phyloP scores from a whole-genome alignment of 2,329 filamentous ascomycete species.

The Penicillium sp. region DNA sequence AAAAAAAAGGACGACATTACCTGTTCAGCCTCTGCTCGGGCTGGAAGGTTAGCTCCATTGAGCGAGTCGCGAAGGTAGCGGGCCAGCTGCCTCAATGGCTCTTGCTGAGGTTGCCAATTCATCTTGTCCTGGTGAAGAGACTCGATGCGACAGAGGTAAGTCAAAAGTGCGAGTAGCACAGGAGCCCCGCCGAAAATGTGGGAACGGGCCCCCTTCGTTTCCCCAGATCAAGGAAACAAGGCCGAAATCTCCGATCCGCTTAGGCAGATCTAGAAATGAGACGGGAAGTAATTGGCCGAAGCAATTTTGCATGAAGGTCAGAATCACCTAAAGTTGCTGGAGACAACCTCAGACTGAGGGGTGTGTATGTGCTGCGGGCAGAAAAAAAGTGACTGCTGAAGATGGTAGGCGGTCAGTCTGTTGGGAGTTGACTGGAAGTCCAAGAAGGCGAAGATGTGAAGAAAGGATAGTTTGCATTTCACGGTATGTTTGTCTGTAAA shows the following conservation, averaged over 20 bases:
- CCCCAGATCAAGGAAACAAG: slow-evolving; percentile 15
- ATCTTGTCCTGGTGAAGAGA: slow-evolving; percentile 50
- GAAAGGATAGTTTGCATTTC: neutral
- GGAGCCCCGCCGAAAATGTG: slow-evolving; percentile 29
- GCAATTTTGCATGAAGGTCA: neutral
- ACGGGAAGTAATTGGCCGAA: slow-evolving; percentile 3
- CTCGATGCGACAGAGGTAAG: slow-evolving; percentile 18
- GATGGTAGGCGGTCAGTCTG: slow-evolving; percentile 1
- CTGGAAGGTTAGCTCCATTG: slow-evolving; percentile 70
- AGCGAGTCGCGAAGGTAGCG: slow-evolving; percentile 88
- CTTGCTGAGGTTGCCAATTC: slow-evolving; percentile 88
- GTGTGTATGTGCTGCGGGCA: slow-evolving; percentile 8
- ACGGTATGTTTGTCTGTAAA: neutral
- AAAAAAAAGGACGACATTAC: slow-evolving; percentile 47
- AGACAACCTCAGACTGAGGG: slow-evolving; percentile 6
- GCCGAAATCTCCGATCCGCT: slow-evolving; percentile 4
- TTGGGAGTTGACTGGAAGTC: neutral
- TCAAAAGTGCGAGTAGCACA: slow-evolving; percentile 27
- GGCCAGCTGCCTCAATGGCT: slow-evolving; percentile 84
- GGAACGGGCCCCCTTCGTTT: slow-evolving; percentile 24
- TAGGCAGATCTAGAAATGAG: neutral
- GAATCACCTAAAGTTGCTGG: neutral
- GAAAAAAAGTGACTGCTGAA: slow-evolving; percentile 7
- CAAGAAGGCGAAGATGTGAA: neutral
- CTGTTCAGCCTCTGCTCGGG: slow-evolving; percentile 84